A percentile compares a stretch with the other conserved stretches of the same genome.
Evolutionary conservation across 2,329 filamentous ascomycete genomes (phyloP).

Genomic region (Thielaviopsis ethacetica): DNA sequence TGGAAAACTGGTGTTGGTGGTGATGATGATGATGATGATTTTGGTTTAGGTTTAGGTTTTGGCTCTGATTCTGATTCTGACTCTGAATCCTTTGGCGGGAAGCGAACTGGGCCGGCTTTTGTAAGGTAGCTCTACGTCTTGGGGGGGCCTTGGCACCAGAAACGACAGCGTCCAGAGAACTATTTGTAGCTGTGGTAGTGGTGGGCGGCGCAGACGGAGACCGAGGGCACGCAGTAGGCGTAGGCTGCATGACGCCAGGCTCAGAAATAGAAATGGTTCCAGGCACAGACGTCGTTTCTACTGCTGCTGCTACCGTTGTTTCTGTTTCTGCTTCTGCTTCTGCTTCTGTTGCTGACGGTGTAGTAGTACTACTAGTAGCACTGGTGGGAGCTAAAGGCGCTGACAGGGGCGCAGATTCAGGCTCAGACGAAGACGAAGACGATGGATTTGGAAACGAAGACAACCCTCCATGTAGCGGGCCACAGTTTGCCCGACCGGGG

Average conservation of each 20-base stretch:
- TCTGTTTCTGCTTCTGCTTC: not conserved
- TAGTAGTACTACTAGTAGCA: not conserved
- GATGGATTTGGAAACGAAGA: not conserved
- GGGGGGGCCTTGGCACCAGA: not conserved
- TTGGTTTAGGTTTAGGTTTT: not conserved
- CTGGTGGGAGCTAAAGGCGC: not conserved
- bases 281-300: not conserved
- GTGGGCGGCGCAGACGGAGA: slow-evolving; percentile 2
- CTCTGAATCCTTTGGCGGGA: not conserved
- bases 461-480: not conserved
- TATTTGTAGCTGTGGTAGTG: not conserved
- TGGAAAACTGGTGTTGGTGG: too few species aligned
- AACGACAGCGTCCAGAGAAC: not conserved
- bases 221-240: not conserved
- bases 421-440: not conserved
- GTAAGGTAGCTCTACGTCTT: not conserved
- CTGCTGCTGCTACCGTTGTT: not conserved
- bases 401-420: not conserved
- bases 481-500: not conserved
- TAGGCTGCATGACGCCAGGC: slow-evolving; percentile 5
- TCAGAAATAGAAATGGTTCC: slow-evolving; percentile 6
- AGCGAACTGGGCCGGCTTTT: not conserved
- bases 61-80: not conserved
- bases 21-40: not conserved
- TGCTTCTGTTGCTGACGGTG: not conserved